Evolutionary conservation across 225 moss, liverwort and hornwort genomes (phyloP), one percentile per base, ranked within the genome.

Genomic region (Physcomitrellopsis africana): DNA sequence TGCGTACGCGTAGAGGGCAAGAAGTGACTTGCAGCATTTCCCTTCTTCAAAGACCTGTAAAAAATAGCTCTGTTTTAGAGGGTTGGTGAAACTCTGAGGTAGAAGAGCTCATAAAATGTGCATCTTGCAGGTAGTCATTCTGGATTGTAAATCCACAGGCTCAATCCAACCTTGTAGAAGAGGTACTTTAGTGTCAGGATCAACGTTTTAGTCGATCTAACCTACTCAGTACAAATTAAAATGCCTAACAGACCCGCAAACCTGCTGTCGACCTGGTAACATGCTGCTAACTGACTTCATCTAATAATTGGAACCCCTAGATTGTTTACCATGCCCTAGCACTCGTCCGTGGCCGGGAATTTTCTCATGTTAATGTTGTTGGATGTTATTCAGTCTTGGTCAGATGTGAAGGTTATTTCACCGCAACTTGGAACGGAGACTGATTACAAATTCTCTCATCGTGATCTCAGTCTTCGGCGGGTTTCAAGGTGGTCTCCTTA

Each of bases 391-490:
- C 66, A 99, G 94, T 90, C 92, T 32, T 99, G 97, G 97, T 85
- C 97, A 55, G 97, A 99, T 78, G 93, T 99, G 45, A 92, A 79
- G 81, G 93, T 99, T 23, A 82, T 87, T 19, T 99, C 97, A 37
- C 89, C 95, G 24, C 97, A 99, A 77, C 92, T 95, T 37, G 85
- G 86, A 83, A 93, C 73, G 78, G 89, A 88, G 80, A 95, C 93
- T 20, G 81, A 80, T 57, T 99, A 95, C 87, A 99, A 99, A 82
- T 89, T 99, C 59, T 94, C 91, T 62, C 73, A 93, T 56, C 93
- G 95, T 75, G 90, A 99, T 80, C 80, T 78, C 64, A 87, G 26
- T 44, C 87, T 99, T 11, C 89, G 82, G 68, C 89, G 81, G 75
- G 85, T 99, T 76, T 82, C 89, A 44, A 89, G 96, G 96, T 96